A percentile compares a stretch with the other conserved stretches of the same genome.
Evolutionary conservation across 768 basidiomycete species (phyloP).

Genomic region (Trametopsis cervina): DNA sequence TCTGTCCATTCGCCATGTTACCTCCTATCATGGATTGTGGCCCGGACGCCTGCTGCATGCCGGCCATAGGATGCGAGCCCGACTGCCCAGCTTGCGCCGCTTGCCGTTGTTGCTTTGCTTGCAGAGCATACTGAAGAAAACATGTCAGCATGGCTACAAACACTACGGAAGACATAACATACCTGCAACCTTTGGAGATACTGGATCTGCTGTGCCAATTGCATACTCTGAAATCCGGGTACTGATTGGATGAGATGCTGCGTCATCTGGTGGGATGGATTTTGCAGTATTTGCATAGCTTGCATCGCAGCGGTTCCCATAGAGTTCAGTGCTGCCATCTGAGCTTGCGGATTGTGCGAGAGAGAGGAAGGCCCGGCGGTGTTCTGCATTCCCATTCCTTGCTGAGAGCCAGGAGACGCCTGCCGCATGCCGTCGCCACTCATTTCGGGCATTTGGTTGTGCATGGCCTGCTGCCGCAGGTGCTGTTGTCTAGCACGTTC

Average conservation of each 20-base stretch:
- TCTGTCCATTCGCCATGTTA: constrained; percentile 1
- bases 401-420: constrained; percentile 13
- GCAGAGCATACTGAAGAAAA: constrained; percentile 9
- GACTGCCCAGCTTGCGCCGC: constrained; percentile 3
- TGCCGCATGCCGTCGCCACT: constrained; percentile 14
- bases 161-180: not conserved
- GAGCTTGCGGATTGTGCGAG: constrained; percentile 9
- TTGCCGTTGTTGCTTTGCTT: constrained; percentile 18
- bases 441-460: constrained; percentile 12
- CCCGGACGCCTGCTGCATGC: not conserved
- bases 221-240: constrained; percentile 47
- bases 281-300: constrained; percentile 42
- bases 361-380: constrained; percentile 14
- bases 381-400: constrained; percentile 9
- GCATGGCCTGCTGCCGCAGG: constrained; percentile 21
- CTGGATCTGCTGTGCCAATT: constrained; percentile 52
- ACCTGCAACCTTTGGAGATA: constrained; percentile 50
- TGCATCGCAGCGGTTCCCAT: constrained; percentile 35
- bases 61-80: not conserved
- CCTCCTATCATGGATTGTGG: not conserved
- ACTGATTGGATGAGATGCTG: constrained; percentile 44
- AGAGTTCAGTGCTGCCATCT: constrained; percentile 15
- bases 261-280: constrained; percentile 50
- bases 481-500: constrained; percentile 30
- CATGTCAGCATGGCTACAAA: not conserved